Conservation (phyloP, 1,139 yeast genomes). For the Pichia sp. region DNA sequence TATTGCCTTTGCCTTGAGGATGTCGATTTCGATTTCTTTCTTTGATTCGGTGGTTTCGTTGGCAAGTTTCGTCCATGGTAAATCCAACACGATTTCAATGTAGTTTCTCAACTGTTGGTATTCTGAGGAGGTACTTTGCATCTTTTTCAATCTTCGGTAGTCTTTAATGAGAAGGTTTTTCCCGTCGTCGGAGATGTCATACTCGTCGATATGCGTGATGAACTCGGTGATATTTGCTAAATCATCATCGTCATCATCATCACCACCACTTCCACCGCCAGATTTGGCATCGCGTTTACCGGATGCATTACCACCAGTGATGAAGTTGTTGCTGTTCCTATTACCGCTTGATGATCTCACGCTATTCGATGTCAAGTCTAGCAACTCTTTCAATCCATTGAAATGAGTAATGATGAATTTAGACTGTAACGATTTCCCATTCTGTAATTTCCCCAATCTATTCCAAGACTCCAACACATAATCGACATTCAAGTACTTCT, state of each 20-base stretch:
- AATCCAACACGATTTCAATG: constrained; percentile 65
- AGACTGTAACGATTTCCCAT: constrained; percentile 27
- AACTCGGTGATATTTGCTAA: constrained; percentile 48
- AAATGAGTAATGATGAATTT: constrained; percentile 58
- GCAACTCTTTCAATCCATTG: constrained; percentile 51
- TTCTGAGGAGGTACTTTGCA: constrained; percentile 70
- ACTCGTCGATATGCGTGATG: constrained; percentile 39
- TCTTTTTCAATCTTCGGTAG: constrained; percentile 56
- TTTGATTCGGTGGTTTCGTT: not conserved
- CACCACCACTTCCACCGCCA: constrained; percentile 28
- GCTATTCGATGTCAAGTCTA: constrained; percentile 34
- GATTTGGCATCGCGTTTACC: not conserved
- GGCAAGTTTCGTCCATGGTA: constrained; percentile 53
- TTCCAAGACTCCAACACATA: constrained; percentile 52
- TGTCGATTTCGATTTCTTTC: constrained; percentile 40
- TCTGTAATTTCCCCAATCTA: constrained; percentile 39
- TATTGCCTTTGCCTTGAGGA: constrained; percentile 54
- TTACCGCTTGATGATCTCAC: not conserved
- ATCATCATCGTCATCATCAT: constrained; percentile 44
- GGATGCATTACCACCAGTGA: not conserved
- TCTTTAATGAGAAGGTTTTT: constrained; percentile 61
- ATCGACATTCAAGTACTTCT: constrained; percentile 41
- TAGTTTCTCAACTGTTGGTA: constrained; percentile 72
- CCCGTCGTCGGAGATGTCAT: constrained; percentile 47
- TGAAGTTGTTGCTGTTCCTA: not conserved